Base-by-base conservation (phyloP, 441 rosid genomes). In the Brassica balearica region DNA sequence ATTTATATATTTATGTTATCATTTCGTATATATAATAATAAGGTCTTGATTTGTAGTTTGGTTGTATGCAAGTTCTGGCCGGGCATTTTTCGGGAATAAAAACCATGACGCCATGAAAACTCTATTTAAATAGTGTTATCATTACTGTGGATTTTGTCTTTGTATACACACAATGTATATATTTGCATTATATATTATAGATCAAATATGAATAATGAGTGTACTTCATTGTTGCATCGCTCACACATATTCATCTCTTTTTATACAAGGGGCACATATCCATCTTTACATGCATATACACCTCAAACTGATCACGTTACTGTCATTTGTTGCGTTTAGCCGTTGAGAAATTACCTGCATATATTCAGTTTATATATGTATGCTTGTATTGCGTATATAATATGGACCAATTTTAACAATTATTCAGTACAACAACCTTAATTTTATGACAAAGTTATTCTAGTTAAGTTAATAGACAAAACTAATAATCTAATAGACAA, bases 61-160 rank as follows among this genome's bases (percentile, higher is more conserved):
- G 88, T 87, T 88, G 85, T 90, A 86, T 89, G 84, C 85, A 87
- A 84, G 83, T 84, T 84, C 87, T 86, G 93, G 90, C 86, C 78
- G 87, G 85, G 85, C 86, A 83, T 80, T 83, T 83, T 84, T 86
- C 86, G 77, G 89, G 86, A 80, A 85, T 78, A 77, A 81, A 82
- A 84, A 71, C 80, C 73, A 80, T 80, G 83, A 80, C 83, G 83
- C 86, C 23, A 83, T 89, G 87, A 87, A 75, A 66, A 25, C 69
- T 60, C 64, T 71, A 71, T 75, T 80, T 80, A 71, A 70, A 70
- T 65, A 80, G 59, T 71, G 76, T 22, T 71, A 80, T 80, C 73
- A 80, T 75, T 75, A 80, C 80, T 65, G 53, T 22, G 51, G 80
- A 80, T 71, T 75, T 70, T 75, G 76, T 58, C 73, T 75, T 74